Conservation (phyloP, 2,329 filamentous ascomycete species). For the Penicillium crustosum region DNA sequence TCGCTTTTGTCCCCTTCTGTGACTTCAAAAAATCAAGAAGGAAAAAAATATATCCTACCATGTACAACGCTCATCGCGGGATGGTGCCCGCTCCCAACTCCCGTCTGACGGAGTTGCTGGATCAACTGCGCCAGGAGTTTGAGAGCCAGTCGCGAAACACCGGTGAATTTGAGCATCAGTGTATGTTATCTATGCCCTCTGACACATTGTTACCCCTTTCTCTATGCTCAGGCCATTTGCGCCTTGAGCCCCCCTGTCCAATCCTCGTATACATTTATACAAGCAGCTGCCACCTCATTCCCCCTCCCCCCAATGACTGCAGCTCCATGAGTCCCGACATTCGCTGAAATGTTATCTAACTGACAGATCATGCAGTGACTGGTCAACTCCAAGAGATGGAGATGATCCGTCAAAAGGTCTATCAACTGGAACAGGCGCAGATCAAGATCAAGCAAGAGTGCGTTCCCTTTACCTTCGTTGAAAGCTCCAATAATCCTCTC, state of each 20-base stretch:
- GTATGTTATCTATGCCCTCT: constrained; percentile 58
- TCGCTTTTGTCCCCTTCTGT: background rate
- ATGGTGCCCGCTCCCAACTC: constrained; percentile 69
- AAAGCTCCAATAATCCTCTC: background rate
- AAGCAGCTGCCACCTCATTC: constrained; percentile 11
- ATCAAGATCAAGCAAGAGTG: constrained; percentile 89
- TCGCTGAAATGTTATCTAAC: constrained; percentile 28
- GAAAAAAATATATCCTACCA: constrained; percentile 41
- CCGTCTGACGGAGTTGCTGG: constrained; percentile 86
- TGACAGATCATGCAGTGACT: constrained; percentile 62
- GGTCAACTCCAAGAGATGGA: constrained; percentile 94
- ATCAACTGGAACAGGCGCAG: constrained; percentile 86
- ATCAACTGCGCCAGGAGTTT: constrained; percentile 87
- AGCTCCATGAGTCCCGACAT: constrained; percentile 16
- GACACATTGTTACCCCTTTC: background rate
- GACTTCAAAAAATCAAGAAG: background rate
- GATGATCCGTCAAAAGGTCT: constrained; percentile 89
- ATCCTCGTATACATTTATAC: constrained; percentile 6
- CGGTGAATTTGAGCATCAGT: constrained; percentile 88
- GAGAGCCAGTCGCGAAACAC: constrained; percentile 78
- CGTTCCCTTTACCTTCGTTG: constrained; percentile 38
- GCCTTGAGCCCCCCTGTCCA: background rate
- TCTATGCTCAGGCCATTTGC: background rate
- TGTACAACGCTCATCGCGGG: constrained; percentile 86
- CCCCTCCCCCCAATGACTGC: constrained; percentile 11